phyloP scores from a whole-genome alignment of 768 basidiomycete species.

The Tylopilus subfusipes region DNA sequence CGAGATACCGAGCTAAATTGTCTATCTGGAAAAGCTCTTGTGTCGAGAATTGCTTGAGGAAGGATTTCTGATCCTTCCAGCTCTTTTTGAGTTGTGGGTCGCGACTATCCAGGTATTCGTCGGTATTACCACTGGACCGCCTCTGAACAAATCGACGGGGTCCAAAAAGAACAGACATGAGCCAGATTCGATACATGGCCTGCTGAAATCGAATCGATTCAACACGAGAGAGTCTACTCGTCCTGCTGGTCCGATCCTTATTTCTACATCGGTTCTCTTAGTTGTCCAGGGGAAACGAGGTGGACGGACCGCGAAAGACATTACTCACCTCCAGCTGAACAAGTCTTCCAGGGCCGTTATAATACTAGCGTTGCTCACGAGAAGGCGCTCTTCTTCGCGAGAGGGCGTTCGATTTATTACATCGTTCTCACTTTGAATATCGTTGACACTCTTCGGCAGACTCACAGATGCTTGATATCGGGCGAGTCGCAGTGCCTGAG shows the following conservation, averaged over 20 bases:
- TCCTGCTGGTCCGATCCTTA: constrained; percentile 32
- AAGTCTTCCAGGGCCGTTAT: constrained; percentile 32
- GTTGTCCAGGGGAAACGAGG: too few species aligned
- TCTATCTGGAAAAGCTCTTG: constrained; percentile 4
- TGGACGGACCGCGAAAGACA: neutral
- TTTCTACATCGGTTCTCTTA: neutral
- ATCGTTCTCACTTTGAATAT: constrained; percentile 9
- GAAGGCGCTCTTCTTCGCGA: constrained; percentile 18
- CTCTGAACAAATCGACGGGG: neutral
- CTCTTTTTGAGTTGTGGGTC: neutral
- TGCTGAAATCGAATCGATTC: constrained; percentile 33
- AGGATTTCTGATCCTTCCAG: neutral
- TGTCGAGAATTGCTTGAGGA: constrained; percentile 1
- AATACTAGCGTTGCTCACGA: constrained; percentile 23
- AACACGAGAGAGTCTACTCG: constrained; percentile 24
- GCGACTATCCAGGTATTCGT: neutral
- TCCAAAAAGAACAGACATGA: constrained; percentile 15
- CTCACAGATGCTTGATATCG: neutral
- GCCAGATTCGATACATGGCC: constrained; percentile 30
- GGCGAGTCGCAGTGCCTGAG: constrained; percentile 23
- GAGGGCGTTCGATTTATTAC: constrained; percentile 15
- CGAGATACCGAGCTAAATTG: neutral
- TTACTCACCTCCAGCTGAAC: constrained; percentile 39
- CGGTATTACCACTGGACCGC: rapidly evolving
- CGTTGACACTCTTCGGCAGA: neutral